These are phyloP conservation scores for Aureobasidium mangrovei DNA, from an alignment of 2,329 filamentous ascomycete genomes.

Conservation along the genomic window DNA sequence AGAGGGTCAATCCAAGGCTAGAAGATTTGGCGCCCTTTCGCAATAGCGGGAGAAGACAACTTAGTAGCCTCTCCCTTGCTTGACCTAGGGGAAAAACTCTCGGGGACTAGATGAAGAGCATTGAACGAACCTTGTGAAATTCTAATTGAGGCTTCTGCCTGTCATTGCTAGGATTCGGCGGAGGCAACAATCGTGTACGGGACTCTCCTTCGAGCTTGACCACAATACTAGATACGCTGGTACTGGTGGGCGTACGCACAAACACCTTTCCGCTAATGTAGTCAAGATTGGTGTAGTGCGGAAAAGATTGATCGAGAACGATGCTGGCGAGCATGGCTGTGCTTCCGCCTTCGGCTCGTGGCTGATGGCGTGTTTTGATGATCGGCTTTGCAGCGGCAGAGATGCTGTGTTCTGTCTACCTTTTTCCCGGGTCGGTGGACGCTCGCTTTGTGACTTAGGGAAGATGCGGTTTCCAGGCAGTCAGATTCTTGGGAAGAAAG, in stretches of 20 bases:
- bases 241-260: slow-evolving; percentile 35
- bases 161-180: slow-evolving; percentile 31
- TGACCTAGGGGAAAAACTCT: too few relatives aligned
- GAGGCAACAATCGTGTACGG: slow-evolving; percentile 54
- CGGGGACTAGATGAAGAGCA: too few relatives aligned
- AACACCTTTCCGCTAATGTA: slow-evolving; percentile 52
- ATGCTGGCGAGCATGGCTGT: slow-evolving; percentile 23
- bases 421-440: too few relatives aligned
- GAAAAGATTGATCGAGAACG: slow-evolving; percentile 26
- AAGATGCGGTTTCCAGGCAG: too few relatives aligned
- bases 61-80: too few relatives aligned
- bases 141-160: slow-evolving; percentile 41
- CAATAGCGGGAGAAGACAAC: too few relatives aligned
- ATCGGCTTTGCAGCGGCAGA: slow-evolving; percentile 1
- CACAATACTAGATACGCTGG: slow-evolving; percentile 48
- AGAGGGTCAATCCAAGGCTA: too few relatives aligned
- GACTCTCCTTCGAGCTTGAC: slow-evolving; percentile 80
- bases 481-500: not conserved
- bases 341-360: not conserved
- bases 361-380: not conserved
- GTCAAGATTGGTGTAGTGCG: slow-evolving; percentile 61
- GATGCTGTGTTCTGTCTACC: not conserved
- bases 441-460: too few relatives aligned
- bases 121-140: slow-evolving; percentile 38
- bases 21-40: too few relatives aligned